Percentiles rank a stretch among this genome's conserved stretches.
These are phyloP conservation scores for Aspergillus phoenicis DNA, from an alignment of 2,329 filamentous ascomycete genomes.

Conservation along the genomic window DNA sequence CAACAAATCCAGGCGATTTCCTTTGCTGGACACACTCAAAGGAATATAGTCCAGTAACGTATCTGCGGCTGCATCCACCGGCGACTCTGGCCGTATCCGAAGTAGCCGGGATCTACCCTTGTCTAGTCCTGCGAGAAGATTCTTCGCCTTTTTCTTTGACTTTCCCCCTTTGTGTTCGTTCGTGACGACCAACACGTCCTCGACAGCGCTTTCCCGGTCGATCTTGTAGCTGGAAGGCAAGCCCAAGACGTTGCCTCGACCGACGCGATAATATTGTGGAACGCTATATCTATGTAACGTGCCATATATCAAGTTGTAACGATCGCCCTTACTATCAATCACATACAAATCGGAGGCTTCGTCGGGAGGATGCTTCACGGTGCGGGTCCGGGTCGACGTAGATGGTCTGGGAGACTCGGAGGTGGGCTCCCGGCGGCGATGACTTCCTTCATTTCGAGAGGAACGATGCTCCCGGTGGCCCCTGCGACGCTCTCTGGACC, in stretches of 20 bases:
- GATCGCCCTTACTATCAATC: conserved; percentile 75
- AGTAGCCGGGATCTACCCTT: conserved; percentile 27
- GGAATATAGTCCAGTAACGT: conserved; percentile 37
- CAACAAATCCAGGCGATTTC: conserved; percentile 44
- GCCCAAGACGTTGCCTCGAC: conserved; percentile 72
- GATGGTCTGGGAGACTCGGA: conserved; percentile 7
- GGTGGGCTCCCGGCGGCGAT: conserved; percentile 10
- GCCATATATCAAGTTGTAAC: conserved; percentile 73
- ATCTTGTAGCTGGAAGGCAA: conserved; percentile 63
- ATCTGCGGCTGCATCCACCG: conserved; percentile 24
- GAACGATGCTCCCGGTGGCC: conserved; percentile 19
- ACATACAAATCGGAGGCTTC: conserved; percentile 51
- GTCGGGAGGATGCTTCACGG: conserved; percentile 19
- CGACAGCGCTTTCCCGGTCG: conserved; percentile 60
- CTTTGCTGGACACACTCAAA: conserved; percentile 26
- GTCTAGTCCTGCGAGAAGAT: conserved; percentile 34
- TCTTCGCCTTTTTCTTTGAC: conserved; percentile 52
- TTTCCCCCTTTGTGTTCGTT: conserved; percentile 41
- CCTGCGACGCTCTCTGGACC: conserved; percentile 23
- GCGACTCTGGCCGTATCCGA: conserved; percentile 29
- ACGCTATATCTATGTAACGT: conserved; percentile 71
- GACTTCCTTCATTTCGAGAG: conserved; percentile 17
- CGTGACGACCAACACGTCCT: conserved; percentile 41
- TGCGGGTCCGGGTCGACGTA: conserved; percentile 12
- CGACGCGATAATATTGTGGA: conserved; percentile 69